These are phyloP conservation scores for Penicillium ochrochloron DNA, from an alignment of 495 filamentous ascomycete species.

Conservation along the genomic window DNA sequence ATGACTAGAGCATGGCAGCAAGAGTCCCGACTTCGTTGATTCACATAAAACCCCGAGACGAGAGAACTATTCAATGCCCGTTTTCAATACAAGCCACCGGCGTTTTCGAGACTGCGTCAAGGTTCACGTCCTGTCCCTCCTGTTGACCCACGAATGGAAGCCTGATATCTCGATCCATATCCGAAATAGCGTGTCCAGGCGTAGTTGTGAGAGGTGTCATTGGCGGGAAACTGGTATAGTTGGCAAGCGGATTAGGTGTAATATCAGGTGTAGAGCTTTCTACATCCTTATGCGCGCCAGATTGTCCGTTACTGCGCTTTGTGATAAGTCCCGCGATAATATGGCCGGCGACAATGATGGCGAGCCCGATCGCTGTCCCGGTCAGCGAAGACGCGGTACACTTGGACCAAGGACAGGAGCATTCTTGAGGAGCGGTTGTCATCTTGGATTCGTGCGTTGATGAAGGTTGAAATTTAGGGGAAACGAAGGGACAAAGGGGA, in stretches of 20 bases:
- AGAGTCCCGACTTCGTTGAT: conserved; percentile 7
- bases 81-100: not conserved
- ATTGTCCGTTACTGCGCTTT: conserved; percentile 3
- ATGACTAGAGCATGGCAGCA: not conserved
- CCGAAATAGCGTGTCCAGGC: conserved; percentile 4
- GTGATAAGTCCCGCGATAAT: not conserved
- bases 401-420: conserved; percentile 3
- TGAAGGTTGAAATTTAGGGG: conserved; percentile 3
- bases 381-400: conserved; percentile 3
- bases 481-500: no score
- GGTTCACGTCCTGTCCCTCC: not conserved
- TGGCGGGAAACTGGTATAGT: not conserved
- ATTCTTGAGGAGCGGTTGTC: not conserved
- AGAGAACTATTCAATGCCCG: not conserved
- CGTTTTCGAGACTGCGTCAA: not conserved
- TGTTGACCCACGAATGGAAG: not conserved
- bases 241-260: not conserved
- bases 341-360: not conserved
- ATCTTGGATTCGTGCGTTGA: not conserved
- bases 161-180: not conserved
- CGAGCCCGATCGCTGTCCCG: not conserved
- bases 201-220: not conserved
- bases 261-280: not conserved
- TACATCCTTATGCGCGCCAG: not conserved
- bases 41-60: not conserved